Evolutionary conservation across 2,329 filamentous ascomycete genomes (phyloP).

Genomic region (Coleophoma crateriformis): DNA sequence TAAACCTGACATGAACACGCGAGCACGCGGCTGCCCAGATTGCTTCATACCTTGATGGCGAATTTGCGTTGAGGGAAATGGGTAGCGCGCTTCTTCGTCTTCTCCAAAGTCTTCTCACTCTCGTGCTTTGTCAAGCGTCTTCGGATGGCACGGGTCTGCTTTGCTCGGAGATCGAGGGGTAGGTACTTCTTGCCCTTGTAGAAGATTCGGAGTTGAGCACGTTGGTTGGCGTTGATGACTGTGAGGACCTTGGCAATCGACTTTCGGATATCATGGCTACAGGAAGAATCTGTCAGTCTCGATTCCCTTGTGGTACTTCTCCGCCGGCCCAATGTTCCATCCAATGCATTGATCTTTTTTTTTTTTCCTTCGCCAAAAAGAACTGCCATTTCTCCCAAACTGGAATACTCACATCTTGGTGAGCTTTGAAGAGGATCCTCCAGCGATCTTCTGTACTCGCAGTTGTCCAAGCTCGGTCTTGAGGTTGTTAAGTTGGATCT

Average conservation of each 20-base stretch:
- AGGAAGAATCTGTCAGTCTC: constrained; percentile 14
- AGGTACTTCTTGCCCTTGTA: constrained; percentile 99
- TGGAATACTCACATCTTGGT: constrained; percentile 78
- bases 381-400: too few relatives aligned
- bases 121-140: constrained; percentile 92
- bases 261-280: constrained; percentile 97
- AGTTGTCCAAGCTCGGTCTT: constrained; percentile 96
- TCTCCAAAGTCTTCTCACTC: constrained; percentile 76
- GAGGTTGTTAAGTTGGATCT: constrained; percentile 89
- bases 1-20: too few relatives aligned
- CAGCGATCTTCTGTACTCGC: constrained; percentile 95
- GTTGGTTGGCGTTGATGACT: constrained; percentile 99
- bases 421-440: constrained; percentile 89
- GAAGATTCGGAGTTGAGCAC: constrained; percentile 95
- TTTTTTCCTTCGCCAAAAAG: too few relatives aligned
- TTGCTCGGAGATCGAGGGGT: constrained; percentile 95
- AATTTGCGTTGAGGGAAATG: constrained; percentile 99
- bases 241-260: constrained; percentile 98
- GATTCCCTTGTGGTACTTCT: constrained; percentile 3
- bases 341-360: background rate
- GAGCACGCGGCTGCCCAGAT: background rate
- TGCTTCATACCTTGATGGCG: constrained; percentile 74
- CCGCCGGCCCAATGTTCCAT: background rate
- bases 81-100: constrained; percentile 90
- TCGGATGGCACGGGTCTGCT: constrained; percentile 97